These are phyloP conservation scores for Aureobasidium uvarum DNA, from an alignment of 2,329 filamentous ascomycete genomes.

Conservation along the genomic window DNA sequence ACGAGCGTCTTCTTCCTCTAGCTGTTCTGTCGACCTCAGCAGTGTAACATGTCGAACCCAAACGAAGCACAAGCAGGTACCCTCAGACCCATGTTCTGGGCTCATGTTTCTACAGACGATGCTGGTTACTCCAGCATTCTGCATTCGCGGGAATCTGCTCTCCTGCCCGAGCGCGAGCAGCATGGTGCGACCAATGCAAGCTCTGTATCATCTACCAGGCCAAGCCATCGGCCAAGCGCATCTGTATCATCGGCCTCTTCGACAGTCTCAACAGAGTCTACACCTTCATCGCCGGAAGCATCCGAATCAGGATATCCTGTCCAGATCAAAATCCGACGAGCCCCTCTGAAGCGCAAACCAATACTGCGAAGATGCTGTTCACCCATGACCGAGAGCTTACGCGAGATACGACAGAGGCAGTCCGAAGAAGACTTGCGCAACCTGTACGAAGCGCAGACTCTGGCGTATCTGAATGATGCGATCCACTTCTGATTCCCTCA, in stretches of 20 bases:
- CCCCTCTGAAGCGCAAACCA: slow-evolving; percentile 6
- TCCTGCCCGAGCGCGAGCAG: background rate
- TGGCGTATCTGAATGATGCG: slow-evolving; percentile 35
- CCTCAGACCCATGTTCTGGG: slow-evolving; percentile 13
- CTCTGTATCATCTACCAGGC: background rate
- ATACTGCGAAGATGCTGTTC: slow-evolving; percentile 32
- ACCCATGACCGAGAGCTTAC: slow-evolving; percentile 32
- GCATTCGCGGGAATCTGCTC: background rate
- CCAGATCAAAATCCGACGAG: background rate
- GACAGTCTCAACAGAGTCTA: background rate
- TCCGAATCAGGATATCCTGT: background rate
- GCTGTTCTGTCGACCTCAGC: background rate
- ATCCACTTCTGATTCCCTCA: slow-evolving; percentile 20
- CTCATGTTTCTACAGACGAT: background rate
- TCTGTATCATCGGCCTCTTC: background rate
- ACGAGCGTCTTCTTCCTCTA: slow-evolving; percentile 4
- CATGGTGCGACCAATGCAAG: background rate
- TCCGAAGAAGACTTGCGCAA: slow-evolving; percentile 36
- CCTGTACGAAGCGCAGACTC: slow-evolving; percentile 37
- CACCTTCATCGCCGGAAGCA: background rate
- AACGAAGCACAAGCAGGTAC: background rate
- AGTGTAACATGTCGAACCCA: slow-evolving; percentile 13
- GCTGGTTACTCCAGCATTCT: background rate
- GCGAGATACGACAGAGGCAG: slow-evolving; percentile 35
- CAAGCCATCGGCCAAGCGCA: background rate